Evolutionary conservation across 768 basidiomycete species (phyloP).

Genomic region (Daedaleopsis nitida): DNA sequence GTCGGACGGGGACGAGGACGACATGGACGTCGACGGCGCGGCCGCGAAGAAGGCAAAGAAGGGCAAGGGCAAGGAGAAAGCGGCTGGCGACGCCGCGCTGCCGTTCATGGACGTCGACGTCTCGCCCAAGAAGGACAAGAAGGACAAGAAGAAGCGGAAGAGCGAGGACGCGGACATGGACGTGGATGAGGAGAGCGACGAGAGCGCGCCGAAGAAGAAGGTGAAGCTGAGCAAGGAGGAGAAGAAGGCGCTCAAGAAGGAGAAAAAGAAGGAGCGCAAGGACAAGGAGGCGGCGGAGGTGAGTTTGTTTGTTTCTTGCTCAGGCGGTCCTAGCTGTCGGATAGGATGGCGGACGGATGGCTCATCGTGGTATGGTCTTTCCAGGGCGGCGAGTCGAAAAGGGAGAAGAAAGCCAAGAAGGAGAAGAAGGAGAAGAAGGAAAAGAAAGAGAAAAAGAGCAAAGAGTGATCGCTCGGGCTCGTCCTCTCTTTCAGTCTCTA

Average conservation of each 20-base stretch:
- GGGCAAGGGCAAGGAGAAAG: constrained; percentile 70
- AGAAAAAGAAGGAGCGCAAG: constrained; percentile 56
- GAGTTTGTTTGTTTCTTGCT: constrained; percentile 20
- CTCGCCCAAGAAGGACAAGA: constrained; percentile 67
- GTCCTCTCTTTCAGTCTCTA: neutral
- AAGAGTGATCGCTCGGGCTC: constrained; percentile 29
- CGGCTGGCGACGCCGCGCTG: constrained; percentile 49
- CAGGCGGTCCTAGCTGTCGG: neutral
- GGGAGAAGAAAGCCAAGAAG: constrained; percentile 41
- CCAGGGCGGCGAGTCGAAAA: constrained; percentile 37
- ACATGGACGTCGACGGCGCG: constrained; percentile 48
- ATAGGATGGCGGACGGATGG: neutral
- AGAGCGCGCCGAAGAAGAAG: constrained; percentile 66
- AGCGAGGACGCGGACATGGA: constrained; percentile 49
- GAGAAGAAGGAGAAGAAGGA: constrained; percentile 52
- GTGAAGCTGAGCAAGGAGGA: constrained; percentile 81
- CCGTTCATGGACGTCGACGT: constrained; percentile 34
- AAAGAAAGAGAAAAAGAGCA: constrained; percentile 60
- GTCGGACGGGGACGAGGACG: constrained; percentile 43
- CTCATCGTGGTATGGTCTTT: neutral
- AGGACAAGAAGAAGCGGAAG: constrained; percentile 75
- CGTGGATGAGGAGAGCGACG: constrained; percentile 50
- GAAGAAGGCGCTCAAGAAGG: constrained; percentile 83
- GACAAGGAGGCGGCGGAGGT: constrained; percentile 46
- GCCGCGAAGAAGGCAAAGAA: constrained; percentile 60